Conservation (phyloP, 371 early-diverging fungal species). For the Saksenaea oblongispora region DNA sequence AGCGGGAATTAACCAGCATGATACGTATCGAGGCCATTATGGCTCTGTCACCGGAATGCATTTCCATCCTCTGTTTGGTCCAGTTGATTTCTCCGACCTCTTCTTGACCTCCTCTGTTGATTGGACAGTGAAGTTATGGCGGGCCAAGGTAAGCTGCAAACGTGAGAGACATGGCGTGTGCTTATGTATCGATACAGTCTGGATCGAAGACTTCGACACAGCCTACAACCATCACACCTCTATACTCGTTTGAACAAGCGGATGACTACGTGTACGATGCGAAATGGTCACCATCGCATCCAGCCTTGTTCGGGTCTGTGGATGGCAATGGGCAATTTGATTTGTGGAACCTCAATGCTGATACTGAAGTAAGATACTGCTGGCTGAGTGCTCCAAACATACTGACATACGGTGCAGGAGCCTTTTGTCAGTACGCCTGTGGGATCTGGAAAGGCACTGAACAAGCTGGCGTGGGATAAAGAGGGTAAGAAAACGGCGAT, state of each 20-base stretch:
- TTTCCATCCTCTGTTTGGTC: slow-evolving; percentile 86
- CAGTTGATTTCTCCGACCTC: slow-evolving; percentile 86
- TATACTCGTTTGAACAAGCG: slow-evolving; percentile 89
- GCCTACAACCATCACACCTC: slow-evolving; percentile 61
- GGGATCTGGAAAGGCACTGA: slow-evolving; percentile 79
- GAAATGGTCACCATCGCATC: slow-evolving; percentile 94
- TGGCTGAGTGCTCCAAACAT: not conserved
- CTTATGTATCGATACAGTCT: slow-evolving; percentile 32
- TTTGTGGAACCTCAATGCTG: slow-evolving; percentile 89
- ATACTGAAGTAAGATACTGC: slow-evolving; percentile 67
- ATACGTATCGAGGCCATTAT: slow-evolving; percentile 86
- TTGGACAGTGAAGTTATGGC: slow-evolving; percentile 97
- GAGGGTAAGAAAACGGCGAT: slow-evolving; percentile 81
- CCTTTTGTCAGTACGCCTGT: slow-evolving; percentile 70
- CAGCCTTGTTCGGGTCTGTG: slow-evolving; percentile 89
- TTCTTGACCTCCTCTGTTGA: slow-evolving; percentile 91
- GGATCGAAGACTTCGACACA: slow-evolving; percentile 64
- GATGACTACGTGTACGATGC: slow-evolving; percentile 97
- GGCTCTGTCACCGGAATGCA: slow-evolving; percentile 90
- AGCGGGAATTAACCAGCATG: slow-evolving; percentile 88
- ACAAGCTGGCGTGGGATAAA: slow-evolving; percentile 92
- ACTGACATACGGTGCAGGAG: slow-evolving; percentile 32
- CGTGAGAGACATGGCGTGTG: not conserved
- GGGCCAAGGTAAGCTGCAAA: slow-evolving; percentile 64
- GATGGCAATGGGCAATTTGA: slow-evolving; percentile 91